phyloP scores from a whole-genome alignment of 148 eudicot genomes.

The Cornus suecica region DNA sequence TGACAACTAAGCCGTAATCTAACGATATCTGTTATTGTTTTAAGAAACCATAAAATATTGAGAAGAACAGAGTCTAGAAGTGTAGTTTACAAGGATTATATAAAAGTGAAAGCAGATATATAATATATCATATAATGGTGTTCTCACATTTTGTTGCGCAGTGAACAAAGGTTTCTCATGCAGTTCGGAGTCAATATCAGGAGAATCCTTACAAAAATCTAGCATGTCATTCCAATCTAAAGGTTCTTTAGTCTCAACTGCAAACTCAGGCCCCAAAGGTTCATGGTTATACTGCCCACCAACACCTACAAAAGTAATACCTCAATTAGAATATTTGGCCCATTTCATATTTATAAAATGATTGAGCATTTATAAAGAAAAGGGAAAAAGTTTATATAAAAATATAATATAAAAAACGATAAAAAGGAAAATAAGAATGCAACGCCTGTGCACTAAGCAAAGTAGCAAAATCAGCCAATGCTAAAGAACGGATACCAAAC shows the following conservation, averaged over 20 bases:
- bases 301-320: slow-evolving; percentile 25
- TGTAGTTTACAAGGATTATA: not conserved
- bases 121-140: not conserved
- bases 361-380: not conserved
- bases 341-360: not conserved
- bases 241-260: slow-evolving; percentile 17
- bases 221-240: slow-evolving; percentile 35
- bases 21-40: not conserved
- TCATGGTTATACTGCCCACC: slow-evolving; percentile 18
- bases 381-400: not conserved
- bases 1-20: not conserved
- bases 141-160: slow-evolving; percentile 33
- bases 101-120: not conserved
- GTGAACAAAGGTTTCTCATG: slow-evolving; percentile 18
- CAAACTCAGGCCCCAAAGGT: slow-evolving; percentile 16
- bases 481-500: not conserved
- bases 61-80: not conserved
- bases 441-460: too few species aligned
- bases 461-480: not conserved
- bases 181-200: slow-evolving; percentile 11
- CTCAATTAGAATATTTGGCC: not conserved
- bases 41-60: not conserved
- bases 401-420: too few species aligned
- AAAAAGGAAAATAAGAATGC: not conserved
- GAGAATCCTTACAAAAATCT: slow-evolving; percentile 22